phyloP scores from a whole-genome alignment of 768 basidiomycete genomes.

The Royoungia palumana region DNA sequence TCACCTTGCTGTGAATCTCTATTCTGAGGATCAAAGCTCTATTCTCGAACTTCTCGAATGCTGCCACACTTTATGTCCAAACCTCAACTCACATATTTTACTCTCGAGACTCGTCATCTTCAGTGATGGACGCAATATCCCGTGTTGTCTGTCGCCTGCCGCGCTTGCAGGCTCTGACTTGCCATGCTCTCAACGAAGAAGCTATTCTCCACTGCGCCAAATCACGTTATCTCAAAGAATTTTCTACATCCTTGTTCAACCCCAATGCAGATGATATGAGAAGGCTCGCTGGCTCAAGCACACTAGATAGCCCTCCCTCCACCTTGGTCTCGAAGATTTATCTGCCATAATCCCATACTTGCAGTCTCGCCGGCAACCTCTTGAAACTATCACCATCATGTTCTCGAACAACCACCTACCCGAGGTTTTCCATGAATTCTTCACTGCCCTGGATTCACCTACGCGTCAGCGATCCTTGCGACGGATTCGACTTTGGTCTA shows the following conservation, averaged over 20 bases:
- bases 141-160: conserved; percentile 2
- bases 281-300: not conserved
- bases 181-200: not conserved
- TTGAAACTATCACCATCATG: conserved; percentile 2
- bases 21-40: not conserved
- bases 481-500: not conserved
- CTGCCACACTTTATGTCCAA: conserved; percentile 5
- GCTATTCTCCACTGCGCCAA: conserved; percentile 1
- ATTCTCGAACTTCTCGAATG: conserved; percentile 4
- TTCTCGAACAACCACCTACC: not conserved
- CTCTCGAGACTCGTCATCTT: not conserved
- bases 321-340: not conserved
- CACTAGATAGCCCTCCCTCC: not conserved
- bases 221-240: not conserved
- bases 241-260: not conserved
- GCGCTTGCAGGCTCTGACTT: not conserved
- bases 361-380: conserved; percentile 3
- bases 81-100: conserved; percentile 7
- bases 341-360: conserved; percentile 7
- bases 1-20: conserved; percentile 6
- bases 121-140: not conserved
- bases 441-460: not conserved
- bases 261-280: not conserved
- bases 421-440: conserved; percentile 3
- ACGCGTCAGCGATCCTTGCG: not conserved